Base-by-base conservation (phyloP, 2,329 filamentous ascomycete species). In the Ceratocystis eucalypticola region DNA sequence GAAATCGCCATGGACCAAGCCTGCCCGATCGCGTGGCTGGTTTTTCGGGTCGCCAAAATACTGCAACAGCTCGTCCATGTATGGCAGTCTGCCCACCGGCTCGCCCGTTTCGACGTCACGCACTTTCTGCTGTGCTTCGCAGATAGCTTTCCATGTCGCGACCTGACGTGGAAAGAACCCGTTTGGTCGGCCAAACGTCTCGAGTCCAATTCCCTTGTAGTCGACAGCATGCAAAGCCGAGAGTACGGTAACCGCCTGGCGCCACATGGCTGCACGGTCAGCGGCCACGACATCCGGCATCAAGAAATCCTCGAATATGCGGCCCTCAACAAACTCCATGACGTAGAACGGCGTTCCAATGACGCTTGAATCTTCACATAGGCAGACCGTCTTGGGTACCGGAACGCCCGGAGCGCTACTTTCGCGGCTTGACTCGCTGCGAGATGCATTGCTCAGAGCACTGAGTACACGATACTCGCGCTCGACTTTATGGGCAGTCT, bases 311-410 rank as follows among this genome's bases (percentile, higher is more conserved):
- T 93, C 89, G 73, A 97, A 90, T 77, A 96, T 96, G 72, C 94
- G 87, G 22, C 94, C 94, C 73, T 96, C 88, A 69, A 97, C 81
- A 74, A 94, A 97, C 74, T 91, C 87, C 94, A 99, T 97, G 73
- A 97, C 87, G 78, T 99, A 97, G 76, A 97, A 99, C 5, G 91
- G 84, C 6, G 92, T 97, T 66, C 92, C 94, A 69, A 97, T 80
- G 46, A 97, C 80, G 67, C 76, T 77, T 50, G 80, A 78, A 76
- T 97, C 92, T 75, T 95, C 88, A 77, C 94, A 99, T 20, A 97
- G 82, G 72, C 87, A 88, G 75, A 91, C 88, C 10, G 90, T 84
- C 74, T 83, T 87, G 3, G 94, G 94, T 0, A 96, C 91, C 0
- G 92, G 89, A 7, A 97, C 91, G 30, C 46, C 37, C n/a, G 46